Evolutionary conservation across 139 green algal genomes (phyloP).

Genomic region (Volvox africanus): DNA sequence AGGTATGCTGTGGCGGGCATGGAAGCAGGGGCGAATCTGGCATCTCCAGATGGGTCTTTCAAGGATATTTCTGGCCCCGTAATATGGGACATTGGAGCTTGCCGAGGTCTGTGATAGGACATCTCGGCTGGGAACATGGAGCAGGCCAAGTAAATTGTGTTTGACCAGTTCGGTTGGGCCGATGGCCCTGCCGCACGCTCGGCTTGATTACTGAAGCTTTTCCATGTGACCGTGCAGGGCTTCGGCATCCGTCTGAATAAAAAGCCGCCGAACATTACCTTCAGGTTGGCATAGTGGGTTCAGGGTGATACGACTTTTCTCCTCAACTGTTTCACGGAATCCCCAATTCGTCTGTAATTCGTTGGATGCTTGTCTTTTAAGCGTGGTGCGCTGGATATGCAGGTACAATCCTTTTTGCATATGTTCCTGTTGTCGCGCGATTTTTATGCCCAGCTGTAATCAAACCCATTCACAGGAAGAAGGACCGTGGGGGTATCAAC

Average conservation of each 20-base stretch:
- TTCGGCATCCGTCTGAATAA: conserved; percentile 98
- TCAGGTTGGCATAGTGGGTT: conserved; percentile 55
- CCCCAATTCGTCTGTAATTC: too few relatives aligned
- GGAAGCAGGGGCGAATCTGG: neutral
- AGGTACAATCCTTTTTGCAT: too few relatives aligned
- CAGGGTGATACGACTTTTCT: too few relatives aligned
- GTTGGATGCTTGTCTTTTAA: too few relatives aligned
- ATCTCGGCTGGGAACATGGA: neutral
- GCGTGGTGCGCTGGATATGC: too few relatives aligned
- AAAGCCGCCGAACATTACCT: conserved; percentile 92
- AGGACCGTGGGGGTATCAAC: conserved; percentile 96
- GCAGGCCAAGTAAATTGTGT: neutral
- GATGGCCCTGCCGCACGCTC: too few relatives aligned
- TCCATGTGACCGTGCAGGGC: conserved; percentile 43
- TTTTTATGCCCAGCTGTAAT: neutral
- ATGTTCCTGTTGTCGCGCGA: too few relatives aligned
- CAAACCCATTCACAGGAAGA: conserved; percentile 68
- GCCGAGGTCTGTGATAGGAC: neutral
- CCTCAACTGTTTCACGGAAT: too few relatives aligned
- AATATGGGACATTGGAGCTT: neutral
- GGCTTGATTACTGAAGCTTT: too few relatives aligned
- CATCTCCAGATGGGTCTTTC: too few relatives aligned
- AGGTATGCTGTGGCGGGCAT: conserved; percentile 21
- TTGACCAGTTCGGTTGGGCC: neutral
- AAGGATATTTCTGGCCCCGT: too few relatives aligned